phyloP scores from a whole-genome alignment of 495 filamentous ascomycete genomes.

The Xylaria venustula region DNA sequence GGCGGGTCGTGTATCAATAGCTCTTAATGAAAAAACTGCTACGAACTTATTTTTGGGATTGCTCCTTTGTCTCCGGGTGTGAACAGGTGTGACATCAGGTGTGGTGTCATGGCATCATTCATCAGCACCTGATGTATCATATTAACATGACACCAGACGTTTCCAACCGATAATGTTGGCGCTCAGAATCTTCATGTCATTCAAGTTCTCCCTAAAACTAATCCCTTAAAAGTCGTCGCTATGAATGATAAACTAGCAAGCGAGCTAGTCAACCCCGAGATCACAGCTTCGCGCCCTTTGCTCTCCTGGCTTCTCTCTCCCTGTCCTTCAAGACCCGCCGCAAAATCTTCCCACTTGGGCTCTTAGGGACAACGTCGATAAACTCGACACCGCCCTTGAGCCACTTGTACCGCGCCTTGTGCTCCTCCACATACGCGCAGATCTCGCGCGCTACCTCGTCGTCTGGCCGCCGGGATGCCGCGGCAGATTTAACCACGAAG shows the following conservation, averaged over 20 bases:
- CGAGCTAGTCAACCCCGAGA: too few species aligned
- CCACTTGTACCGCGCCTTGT: constrained; percentile 89
- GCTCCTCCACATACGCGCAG: constrained; percentile 71
- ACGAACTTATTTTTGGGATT: neutral
- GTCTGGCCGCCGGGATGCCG: constrained; percentile 53
- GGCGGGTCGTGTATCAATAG: neutral
- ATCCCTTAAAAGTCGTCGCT: too few species aligned
- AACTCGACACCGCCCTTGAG: constrained; percentile 83
- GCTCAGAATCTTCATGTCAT: too few species aligned
- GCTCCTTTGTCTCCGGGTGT: neutral
- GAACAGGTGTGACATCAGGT: too few species aligned
- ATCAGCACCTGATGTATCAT: too few species aligned
- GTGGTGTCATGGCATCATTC: too few species aligned
- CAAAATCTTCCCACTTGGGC: constrained; percentile 90
- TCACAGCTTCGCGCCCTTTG: constrained; percentile 54
- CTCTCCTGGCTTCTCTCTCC: constrained; percentile 67
- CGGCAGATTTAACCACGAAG: constrained; percentile 73
- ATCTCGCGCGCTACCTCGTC: constrained; percentile 60
- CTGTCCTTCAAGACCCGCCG: constrained; percentile 75
- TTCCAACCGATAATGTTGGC: too few species aligned
- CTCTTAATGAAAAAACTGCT: neutral
- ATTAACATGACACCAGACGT: too few species aligned
- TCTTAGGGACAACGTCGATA: constrained; percentile 75
- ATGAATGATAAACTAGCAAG: too few species aligned
- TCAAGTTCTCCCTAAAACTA: too few species aligned